Evolutionary conservation across 208 protist genomes (phyloP), one percentile per base, ranked within the genome.

Genomic region (Wallacemonas sp.): DNA sequence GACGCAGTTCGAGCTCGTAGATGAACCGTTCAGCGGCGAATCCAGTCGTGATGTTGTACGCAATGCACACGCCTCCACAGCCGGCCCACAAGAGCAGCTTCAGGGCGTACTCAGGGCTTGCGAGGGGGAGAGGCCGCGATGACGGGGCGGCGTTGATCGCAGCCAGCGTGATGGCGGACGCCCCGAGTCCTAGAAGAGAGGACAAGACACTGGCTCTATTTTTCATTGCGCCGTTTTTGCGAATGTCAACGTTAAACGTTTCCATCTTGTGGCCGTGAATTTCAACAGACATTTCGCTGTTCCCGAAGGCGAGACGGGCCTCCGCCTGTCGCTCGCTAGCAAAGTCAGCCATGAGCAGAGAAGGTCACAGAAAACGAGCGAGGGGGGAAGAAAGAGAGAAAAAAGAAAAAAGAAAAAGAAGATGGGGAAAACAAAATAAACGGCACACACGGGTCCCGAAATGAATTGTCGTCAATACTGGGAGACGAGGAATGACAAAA

Each of bases 1-100:
- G 89, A 22, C 78, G 70, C 46, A 95, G 70, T 67, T 99, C 93
- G 16, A 93, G 59, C 46, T 93, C 84, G 46, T 96, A 93, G 46
- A 96, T 82, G 22, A 67, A 55, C 0, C 90, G 76, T 69, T 96
- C 90, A 44, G 88, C 81, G 3, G 69, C 64, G 20, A 86, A 82
- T 33, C 76, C 74, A 55, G 64, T 79, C 11, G 80, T 82, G 0
- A 72, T 65, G 3, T 78, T 76, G 61, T 80, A 92, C 22, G 84
- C 81, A 10, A 90, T 48, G 18, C 77, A 71, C 10, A 67, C 46
- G 0, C 82, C 85, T 22, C 79, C 79, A 25, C 67, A 42, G 22
- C 82, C 52, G 8, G 79, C 63, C 42, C 65, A 74, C 25, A 87
- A 7, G 22, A 87, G 42, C 28, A 86, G 33, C 44, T 76, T 67